Evolutionary conservation across 2,329 filamentous ascomycete species (phyloP).

Genomic region (Sclerotinia minor): DNA sequence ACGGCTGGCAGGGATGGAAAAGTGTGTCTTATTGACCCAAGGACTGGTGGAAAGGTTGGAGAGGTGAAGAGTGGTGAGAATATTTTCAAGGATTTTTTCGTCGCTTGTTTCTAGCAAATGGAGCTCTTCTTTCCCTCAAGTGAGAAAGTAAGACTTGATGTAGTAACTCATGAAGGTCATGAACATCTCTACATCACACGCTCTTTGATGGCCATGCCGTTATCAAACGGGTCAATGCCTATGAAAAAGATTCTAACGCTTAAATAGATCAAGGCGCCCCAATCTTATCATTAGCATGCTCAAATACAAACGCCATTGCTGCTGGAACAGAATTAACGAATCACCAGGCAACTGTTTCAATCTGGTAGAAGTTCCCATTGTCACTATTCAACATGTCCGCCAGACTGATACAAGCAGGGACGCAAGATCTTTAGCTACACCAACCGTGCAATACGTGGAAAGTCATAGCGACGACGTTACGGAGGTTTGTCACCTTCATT

Average conservation of each 20-base stretch:
- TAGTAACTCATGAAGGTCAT: not conserved
- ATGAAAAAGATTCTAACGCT: constrained; percentile 10
- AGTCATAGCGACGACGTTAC: constrained; percentile 69
- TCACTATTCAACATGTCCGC: not conserved
- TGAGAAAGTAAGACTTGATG: not conserved
- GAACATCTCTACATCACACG: not conserved
- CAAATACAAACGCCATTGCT: constrained; percentile 59
- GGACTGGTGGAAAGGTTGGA: constrained; percentile 51
- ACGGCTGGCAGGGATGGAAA: constrained; percentile 73
- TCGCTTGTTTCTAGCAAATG: not conserved
- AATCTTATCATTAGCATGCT: constrained; percentile 66
- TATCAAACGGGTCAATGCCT: not conserved
- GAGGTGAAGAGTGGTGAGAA: constrained; percentile 43
- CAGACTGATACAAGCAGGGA: constrained; percentile 50
- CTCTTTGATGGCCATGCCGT: not conserved
- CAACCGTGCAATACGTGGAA: constrained; percentile 59
- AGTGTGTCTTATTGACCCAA: constrained; percentile 66
- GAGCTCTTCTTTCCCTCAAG: constrained; percentile 11
- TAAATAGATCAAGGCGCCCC: constrained; percentile 48
- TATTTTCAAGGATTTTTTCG: not conserved
- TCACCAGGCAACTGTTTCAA: constrained; percentile 58
- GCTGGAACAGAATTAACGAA: constrained; percentile 72
- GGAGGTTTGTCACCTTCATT: constrained; percentile 45
- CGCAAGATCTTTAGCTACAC: constrained; percentile 50
- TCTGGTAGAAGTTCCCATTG: constrained; percentile 53